A percentile compares a stretch with the other conserved stretches of the same genome.
phyloP scores from a whole-genome alignment of 106 monocot species.

The Platanthera zijinensis region DNA sequence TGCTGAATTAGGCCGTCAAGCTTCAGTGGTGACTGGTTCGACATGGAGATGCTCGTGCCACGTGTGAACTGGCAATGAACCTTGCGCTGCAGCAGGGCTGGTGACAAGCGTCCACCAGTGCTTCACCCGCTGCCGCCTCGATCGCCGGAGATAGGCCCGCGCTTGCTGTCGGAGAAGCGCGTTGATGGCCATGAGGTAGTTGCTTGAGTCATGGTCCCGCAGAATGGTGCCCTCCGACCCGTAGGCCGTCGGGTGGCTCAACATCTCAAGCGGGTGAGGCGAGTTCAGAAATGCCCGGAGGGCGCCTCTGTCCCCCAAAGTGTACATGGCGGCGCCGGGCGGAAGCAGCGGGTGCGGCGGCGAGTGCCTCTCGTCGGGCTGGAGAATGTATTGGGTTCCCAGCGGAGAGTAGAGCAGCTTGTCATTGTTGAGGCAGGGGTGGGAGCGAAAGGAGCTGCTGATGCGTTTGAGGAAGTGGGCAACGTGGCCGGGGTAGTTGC shows the following conservation, averaged over 20 bases:
- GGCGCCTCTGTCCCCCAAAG: constrained; percentile 17
- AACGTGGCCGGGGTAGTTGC: constrained; percentile 62
- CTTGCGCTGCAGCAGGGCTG: background rate
- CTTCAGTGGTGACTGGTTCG: background rate
- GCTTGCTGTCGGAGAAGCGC: constrained; percentile 26
- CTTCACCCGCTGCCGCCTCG: background rate
- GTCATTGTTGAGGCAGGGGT: constrained; percentile 73
- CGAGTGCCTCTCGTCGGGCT: constrained; percentile 56
- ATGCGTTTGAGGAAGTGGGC: constrained; percentile 60
- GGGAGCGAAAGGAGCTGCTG: constrained; percentile 46
- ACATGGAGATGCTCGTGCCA: background rate
- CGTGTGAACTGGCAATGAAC: background rate
- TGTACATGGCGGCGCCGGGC: constrained; percentile 48
- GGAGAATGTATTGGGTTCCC: constrained; percentile 60
- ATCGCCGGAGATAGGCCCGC: constrained; percentile 7
- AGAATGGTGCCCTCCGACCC: constrained; percentile 79
- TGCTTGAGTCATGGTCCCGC: constrained; percentile 79
- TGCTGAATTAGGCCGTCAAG: background rate
- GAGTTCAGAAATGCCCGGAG: constrained; percentile 63
- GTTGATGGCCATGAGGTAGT: constrained; percentile 63
- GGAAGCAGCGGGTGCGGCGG: constrained; percentile 70
- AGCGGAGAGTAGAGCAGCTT: constrained; percentile 65
- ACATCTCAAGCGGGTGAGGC: constrained; percentile 77
- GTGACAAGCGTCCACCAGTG: background rate
- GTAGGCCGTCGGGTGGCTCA: constrained; percentile 65